These are phyloP conservation scores for Salicornia ramosissima DNA, from an alignment of 148 eudicot species.

Conservation along the genomic window DNA sequence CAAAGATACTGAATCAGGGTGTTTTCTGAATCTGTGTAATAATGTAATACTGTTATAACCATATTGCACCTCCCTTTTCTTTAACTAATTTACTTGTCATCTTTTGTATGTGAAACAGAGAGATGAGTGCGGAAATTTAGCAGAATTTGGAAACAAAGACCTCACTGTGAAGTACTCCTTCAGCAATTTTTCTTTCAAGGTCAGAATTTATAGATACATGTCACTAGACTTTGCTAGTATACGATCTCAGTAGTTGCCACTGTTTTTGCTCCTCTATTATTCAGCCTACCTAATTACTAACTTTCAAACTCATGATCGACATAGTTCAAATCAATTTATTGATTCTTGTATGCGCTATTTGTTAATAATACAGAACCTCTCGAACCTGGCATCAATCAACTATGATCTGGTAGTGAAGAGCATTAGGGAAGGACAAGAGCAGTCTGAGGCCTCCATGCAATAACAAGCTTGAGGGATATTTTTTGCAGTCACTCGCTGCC, in stretches of 20 bases:
- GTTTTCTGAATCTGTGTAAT: background rate
- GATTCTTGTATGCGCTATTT: background rate
- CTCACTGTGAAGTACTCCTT: slow-evolving; percentile 70
- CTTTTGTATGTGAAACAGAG: slow-evolving; percentile 43
- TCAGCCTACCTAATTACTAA: no score
- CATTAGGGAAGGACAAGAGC: slow-evolving; percentile 54
- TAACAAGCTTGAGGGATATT: slow-evolving; percentile 25
- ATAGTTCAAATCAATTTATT: background rate
- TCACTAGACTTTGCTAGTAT: background rate
- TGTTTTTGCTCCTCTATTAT: background rate
- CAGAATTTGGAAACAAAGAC: slow-evolving; percentile 63
- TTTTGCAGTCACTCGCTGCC: slow-evolving; percentile 12
- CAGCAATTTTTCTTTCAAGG: slow-evolving; percentile 99
- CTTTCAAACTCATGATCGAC: background rate
- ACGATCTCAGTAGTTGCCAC: no score
- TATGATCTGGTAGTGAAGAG: slow-evolving; percentile 75
- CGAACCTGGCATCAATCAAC: slow-evolving; percentile 94
- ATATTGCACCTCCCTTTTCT: background rate
- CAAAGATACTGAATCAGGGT: background rate
- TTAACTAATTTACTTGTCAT: slow-evolving; percentile 16
- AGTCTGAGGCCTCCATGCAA: slow-evolving; percentile 30
- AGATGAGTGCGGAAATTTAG: slow-evolving; percentile 81
- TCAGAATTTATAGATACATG: slow-evolving; percentile 27
- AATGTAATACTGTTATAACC: background rate
- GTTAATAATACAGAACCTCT: slow-evolving; percentile 60